Conservation (phyloP, 2,329 filamentous ascomycete genomes). For the Pyrenophora seminiperda region DNA sequence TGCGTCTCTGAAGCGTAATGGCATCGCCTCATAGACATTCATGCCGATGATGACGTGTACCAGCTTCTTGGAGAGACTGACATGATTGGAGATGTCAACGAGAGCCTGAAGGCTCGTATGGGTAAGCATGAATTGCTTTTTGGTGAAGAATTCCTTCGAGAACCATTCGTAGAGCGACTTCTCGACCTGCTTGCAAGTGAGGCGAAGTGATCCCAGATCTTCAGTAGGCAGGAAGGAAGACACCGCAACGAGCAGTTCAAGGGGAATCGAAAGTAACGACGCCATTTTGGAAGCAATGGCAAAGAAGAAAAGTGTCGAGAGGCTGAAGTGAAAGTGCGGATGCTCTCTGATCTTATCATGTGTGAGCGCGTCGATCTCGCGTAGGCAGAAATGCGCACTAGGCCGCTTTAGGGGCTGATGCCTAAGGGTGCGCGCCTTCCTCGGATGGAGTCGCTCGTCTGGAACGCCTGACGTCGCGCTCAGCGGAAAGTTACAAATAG, state of each 20-base stretch:
- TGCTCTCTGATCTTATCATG: constrained; percentile 16
- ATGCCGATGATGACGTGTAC: constrained; percentile 59
- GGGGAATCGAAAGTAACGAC: constrained; percentile 51
- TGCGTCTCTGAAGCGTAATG: constrained; percentile 19
- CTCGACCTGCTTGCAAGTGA: constrained; percentile 62
- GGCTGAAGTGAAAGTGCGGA: not conserved
- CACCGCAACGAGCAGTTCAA: constrained; percentile 63
- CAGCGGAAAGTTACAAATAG: constrained; percentile 19
- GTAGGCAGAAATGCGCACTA: constrained; percentile 23
- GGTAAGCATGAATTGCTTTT: constrained; percentile 69
- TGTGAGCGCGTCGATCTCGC: constrained; percentile 19
- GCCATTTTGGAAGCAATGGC: constrained; percentile 22
- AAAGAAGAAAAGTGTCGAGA: not conserved
- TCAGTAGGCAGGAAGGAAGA: constrained; percentile 59
- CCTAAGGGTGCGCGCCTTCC: constrained; percentile 13
- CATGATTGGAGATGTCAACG: constrained; percentile 49
- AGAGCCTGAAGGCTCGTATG: constrained; percentile 62
- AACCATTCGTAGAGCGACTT: constrained; percentile 61
- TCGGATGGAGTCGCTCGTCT: not conserved
- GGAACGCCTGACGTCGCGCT: constrained; percentile 4
- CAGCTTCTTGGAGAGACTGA: constrained; percentile 47
- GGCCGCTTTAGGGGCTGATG: constrained; percentile 17
- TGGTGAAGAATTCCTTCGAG: constrained; percentile 66
- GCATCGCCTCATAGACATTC: constrained; percentile 34
- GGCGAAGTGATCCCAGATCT: constrained; percentile 62